These are phyloP conservation scores for Penicillium oxalicum DNA, from an alignment of 2,329 filamentous ascomycete species.

Conservation along the genomic window DNA sequence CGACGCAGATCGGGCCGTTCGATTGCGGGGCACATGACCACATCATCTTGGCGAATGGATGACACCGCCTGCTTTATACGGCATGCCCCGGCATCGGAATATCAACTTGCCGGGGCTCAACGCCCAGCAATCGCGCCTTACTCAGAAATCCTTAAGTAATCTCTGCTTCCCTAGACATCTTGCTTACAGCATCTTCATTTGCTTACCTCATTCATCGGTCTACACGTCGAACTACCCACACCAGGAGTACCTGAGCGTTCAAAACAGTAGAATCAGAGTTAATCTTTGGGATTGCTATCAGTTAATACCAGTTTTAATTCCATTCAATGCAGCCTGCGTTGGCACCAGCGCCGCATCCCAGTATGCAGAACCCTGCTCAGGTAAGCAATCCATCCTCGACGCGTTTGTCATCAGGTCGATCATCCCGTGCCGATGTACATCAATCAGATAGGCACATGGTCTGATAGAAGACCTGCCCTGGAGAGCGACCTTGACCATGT, in stretches of 20 bases:
- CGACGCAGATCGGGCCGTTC: too few relatives aligned
- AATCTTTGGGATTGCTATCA: constrained; percentile 1
- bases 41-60: too few relatives aligned
- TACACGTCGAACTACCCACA: constrained; percentile 15
- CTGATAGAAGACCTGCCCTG: not conserved
- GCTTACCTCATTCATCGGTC: constrained; percentile 21
- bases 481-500: not conserved
- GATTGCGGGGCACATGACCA: too few relatives aligned
- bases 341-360: constrained; percentile 45
- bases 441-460: constrained; percentile 3
- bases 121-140: constrained; percentile 3
- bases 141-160: constrained; percentile 20
- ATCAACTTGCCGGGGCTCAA: not conserved
- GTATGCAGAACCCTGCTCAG: constrained; percentile 47
- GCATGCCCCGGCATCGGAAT: not conserved
- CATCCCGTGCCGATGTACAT: constrained; percentile 16
- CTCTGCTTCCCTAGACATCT: constrained; percentile 12
- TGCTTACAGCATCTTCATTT: constrained; percentile 35
- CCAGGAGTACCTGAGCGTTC: constrained; percentile 3
- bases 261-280: not conserved
- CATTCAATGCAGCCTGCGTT: constrained; percentile 42
- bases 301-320: constrained; percentile 10
- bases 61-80: not conserved
- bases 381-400: constrained; percentile 43
- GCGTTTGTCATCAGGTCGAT: constrained; percentile 35